A percentile compares a stretch with the other conserved stretches of the same genome.
Evolutionary conservation across 805 yeast species (phyloP).

Genomic region (Hanseniaspora occidentalis): DNA sequence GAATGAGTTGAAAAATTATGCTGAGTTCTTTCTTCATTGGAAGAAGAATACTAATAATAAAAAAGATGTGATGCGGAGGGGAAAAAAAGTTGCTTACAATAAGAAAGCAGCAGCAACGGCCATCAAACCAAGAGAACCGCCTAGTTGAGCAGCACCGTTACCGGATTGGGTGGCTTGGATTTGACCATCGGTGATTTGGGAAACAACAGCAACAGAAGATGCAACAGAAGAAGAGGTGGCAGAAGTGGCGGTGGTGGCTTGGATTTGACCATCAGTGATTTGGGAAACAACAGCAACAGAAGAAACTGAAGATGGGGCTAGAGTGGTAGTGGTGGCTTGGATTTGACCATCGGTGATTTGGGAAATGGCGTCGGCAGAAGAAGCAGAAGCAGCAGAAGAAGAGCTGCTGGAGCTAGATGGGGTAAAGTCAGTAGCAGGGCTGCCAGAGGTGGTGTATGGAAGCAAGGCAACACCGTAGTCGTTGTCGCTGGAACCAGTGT

Average conservation of each 20-base stretch:
- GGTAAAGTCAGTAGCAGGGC: conserved; percentile 16
- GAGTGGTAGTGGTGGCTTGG: conserved; percentile 19
- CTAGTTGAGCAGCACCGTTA: background rate
- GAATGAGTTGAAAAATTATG: no score
- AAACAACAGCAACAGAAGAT: conserved; percentile 18
- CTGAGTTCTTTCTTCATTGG: no score
- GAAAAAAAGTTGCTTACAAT: no score
- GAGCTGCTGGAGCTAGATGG: conserved; percentile 7
- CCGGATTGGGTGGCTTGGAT: conserved; percentile 9
- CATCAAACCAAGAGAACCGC: background rate
- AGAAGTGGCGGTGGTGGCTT: conserved; percentile 22
- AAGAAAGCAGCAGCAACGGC: background rate
- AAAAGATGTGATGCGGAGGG: no score
- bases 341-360: conserved; percentile 36
- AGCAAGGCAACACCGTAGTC: conserved; percentile 21
- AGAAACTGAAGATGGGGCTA: conserved; percentile 17
- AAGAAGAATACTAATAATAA: no score
- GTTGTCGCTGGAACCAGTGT: conserved; percentile 11
- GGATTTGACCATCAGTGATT: conserved; percentile 36
- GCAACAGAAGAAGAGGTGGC: conserved; percentile 18
- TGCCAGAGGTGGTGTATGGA: conserved; percentile 12
- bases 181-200: conserved; percentile 14
- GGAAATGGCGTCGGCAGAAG: conserved; percentile 5
- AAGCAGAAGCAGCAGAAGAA: conserved; percentile 5
- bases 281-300: conserved; percentile 24